phyloP scores from a whole-genome alignment of 1,284 basidiomycete species.

The Afroboletus lepidellus region DNA sequence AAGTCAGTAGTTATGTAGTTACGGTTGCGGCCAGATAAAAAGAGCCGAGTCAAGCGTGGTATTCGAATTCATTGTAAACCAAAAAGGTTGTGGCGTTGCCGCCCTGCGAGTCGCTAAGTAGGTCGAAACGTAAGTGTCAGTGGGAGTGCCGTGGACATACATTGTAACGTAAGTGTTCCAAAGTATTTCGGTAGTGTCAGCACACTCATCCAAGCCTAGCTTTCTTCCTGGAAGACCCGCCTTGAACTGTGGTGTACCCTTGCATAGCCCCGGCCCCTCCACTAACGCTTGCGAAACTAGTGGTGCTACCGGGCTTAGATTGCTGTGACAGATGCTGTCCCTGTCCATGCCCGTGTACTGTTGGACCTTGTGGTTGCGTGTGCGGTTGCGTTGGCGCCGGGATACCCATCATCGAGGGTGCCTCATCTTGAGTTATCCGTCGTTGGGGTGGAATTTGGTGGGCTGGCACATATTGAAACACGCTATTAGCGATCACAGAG shows the following conservation, averaged over 20 bases:
- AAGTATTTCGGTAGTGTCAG: background rate
- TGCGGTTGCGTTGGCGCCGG: conserved; percentile 43
- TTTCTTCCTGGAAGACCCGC: conserved; percentile 44
- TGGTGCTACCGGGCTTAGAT: conserved; percentile 47
- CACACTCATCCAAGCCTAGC: conserved; percentile 39
- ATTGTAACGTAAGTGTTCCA: too few species aligned
- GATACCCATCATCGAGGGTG: conserved; percentile 71
- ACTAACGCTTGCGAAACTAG: conserved; percentile 52
- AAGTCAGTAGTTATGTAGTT: background rate
- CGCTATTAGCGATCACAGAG: conserved; percentile 39
- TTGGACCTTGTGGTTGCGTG: conserved; percentile 37
- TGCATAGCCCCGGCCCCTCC: conserved; percentile 42
- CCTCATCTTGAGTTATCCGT: conserved; percentile 76
- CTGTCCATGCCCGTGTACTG: conserved; percentile 38
- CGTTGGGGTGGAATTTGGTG: conserved; percentile 70
- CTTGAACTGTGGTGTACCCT: conserved; percentile 33
- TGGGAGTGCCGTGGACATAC: background rate
- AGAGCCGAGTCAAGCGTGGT: too few species aligned
- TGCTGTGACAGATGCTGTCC: conserved; percentile 43
- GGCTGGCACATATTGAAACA: conserved; percentile 53
- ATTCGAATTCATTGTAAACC: too few species aligned
- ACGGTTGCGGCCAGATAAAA: too few species aligned
- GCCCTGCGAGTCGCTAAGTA: background rate
- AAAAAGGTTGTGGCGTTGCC: too few species aligned
- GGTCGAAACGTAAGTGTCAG: too few species aligned